Evolutionary conservation across 2,329 filamentous ascomycete species (phyloP).

Genomic region (Thermochaetoides dissita): DNA sequence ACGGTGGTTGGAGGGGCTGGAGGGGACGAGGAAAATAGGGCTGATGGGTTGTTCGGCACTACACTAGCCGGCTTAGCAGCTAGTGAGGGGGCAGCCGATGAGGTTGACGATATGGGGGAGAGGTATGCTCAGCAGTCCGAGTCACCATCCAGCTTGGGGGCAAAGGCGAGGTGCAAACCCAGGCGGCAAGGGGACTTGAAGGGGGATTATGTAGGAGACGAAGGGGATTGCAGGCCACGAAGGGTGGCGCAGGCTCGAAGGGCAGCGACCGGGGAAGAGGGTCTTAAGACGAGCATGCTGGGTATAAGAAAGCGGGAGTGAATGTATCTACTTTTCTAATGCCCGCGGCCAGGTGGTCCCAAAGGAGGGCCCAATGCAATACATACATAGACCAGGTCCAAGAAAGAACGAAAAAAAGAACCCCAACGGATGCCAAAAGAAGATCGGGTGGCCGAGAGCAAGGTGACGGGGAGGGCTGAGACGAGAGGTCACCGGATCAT

Average conservation of each 20-base stretch:
- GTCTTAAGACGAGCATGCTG: conserved; percentile 4
- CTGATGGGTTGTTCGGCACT: too few relatives aligned
- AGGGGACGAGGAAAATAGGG: too few relatives aligned
- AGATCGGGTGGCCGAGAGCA: not conserved
- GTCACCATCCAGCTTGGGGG: not conserved
- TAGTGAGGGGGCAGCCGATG: not conserved
- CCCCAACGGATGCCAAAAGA: too few relatives aligned
- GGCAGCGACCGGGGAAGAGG: conserved; percentile 2
- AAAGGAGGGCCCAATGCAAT: conserved; percentile 5
- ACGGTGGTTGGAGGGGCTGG: too few relatives aligned
- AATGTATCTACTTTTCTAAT: conserved; percentile 5
- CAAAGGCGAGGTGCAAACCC: not conserved
- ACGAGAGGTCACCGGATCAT: conserved; percentile 17
- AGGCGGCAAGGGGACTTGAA: too few relatives aligned
- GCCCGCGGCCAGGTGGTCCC: not conserved
- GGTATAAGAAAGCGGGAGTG: conserved; percentile 3
- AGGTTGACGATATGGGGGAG: not conserved
- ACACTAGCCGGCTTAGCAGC: too few relatives aligned
- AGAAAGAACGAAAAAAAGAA: conserved; percentile 3
- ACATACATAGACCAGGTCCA: conserved; percentile 8
- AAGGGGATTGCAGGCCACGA: not conserved
- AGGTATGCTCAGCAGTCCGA: not conserved
- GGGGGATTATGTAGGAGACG: not conserved
- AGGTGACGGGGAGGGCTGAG: conserved; percentile 15
- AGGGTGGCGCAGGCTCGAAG: not conserved